Evolutionary conservation across 768 basidiomycete genomes (phyloP).

Genomic region (Zangia roseola): DNA sequence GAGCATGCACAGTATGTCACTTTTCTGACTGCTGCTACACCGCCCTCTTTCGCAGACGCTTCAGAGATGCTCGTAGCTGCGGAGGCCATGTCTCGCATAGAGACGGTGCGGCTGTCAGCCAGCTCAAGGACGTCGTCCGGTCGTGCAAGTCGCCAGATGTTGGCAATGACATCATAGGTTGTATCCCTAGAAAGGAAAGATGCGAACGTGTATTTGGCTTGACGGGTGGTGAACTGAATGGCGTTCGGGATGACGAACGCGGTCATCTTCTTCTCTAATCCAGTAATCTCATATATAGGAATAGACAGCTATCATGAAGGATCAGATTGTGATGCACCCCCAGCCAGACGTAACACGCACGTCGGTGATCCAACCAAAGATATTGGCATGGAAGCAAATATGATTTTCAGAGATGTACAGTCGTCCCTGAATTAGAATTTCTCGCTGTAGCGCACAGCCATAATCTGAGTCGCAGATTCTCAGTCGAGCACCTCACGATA

Average conservation of each 20-base stretch:
- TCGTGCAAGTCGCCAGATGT: constrained; percentile 91
- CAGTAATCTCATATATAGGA: constrained; percentile 82
- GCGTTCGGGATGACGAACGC: constrained; percentile 98
- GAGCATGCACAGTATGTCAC: constrained; percentile 76
- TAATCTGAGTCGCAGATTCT: constrained; percentile 61
- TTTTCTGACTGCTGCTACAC: constrained; percentile 37
- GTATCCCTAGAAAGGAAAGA: constrained; percentile 97
- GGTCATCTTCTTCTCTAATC: constrained; percentile 96
- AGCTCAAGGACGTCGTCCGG: constrained; percentile 52
- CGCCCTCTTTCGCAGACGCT: constrained; percentile 2
- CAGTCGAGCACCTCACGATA: background rate
- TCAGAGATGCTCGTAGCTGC: constrained; percentile 18
- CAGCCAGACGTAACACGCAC: constrained; percentile 47
- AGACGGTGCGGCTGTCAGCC: constrained; percentile 14
- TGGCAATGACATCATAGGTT: constrained; percentile 92
- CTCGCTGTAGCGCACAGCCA: constrained; percentile 93
- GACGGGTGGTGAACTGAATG: constrained; percentile 82
- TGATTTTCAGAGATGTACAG: constrained; percentile 98
- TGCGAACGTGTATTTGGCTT: constrained; percentile 88
- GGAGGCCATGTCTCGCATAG: constrained; percentile 20
- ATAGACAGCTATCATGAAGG: constrained; percentile 63
- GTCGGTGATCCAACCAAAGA: constrained; percentile 98
- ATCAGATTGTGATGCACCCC: constrained; percentile 8
- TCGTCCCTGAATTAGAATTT: constrained; percentile 94
- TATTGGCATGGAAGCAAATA: constrained; percentile 99